Base-by-base conservation (phyloP, 2,329 filamentous ascomycete species). In the Verticillium longisporum region DNA sequence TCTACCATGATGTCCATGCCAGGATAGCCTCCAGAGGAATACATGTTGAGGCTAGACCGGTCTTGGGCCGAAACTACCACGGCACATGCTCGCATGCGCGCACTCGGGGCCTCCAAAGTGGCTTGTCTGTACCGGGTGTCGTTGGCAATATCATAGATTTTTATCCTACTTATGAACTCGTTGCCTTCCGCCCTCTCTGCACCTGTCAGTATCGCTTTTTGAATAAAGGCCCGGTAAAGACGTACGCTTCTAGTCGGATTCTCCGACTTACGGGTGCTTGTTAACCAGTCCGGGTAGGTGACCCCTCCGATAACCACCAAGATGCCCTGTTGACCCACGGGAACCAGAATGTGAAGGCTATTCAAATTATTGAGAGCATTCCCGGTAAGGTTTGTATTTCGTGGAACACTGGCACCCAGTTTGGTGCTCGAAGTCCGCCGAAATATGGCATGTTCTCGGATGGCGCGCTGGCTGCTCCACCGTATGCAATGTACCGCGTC, bases 21-120 rank as follows among this genome's bases (percentile, higher is more conserved):
- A 61, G 85, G 75, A 68, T 88, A 93, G 0, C 91, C 91, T n/a
- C 90, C 91, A 67, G 92, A 95, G 75, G 91, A 91, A 77, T 94
- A 93, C 57, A 96, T 87, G 70, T 93, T 92, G 73, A 88, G 90
- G 62, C 88, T 92, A 10, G 88, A 90, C 36, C 79, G 80, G 69
- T 92, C 90, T 55, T 85, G 79, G 13, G 90, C 87, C 0, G 85
- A 79, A n/a, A 85, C 89, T 1, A 91, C 85, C 0, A 92, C 88
- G 3, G 90, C 88, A 68, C 91, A 95, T 70, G 88, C 80, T 80
- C 89, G 71, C 74, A 89, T 70, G 73, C 83, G 72, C 76, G 85
- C 76, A 0, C 86, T 83, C 0, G 83, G 84, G 0, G 79, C 78
- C 1, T 83, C 85, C 3, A 77, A 79, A 0, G 90, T 91, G 4